A percentile compares a stretch with the other conserved stretches of the same genome.
Conservation (phyloP, 2,329 filamentous ascomycete genomes). For the Gnomoniopsis smithogilvyi region DNA sequence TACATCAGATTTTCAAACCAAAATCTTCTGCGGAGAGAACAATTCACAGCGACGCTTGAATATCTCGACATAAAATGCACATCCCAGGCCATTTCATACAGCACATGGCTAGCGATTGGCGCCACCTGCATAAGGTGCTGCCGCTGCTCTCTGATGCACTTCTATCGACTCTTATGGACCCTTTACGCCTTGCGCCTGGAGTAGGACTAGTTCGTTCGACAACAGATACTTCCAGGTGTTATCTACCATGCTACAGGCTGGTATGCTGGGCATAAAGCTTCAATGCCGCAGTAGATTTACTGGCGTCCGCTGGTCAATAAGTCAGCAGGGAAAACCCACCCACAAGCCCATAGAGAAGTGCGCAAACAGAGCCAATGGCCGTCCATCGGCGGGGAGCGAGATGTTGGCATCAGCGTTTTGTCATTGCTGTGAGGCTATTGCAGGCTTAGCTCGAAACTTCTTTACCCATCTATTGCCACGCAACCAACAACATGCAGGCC, state of each 20-base stretch:
- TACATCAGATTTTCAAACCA: slow-evolving; percentile 12
- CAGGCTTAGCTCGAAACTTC: not conserved
- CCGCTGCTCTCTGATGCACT: slow-evolving; percentile 8
- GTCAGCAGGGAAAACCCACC: not conserved
- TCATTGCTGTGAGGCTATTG: not conserved
- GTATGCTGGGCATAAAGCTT: not conserved
- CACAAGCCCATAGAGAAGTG: not conserved
- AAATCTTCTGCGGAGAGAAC: not conserved
- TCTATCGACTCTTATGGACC: not conserved
- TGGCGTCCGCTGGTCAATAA: not conserved
- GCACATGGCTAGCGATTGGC: not conserved
- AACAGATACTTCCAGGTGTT: not conserved
- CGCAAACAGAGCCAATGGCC: not conserved
- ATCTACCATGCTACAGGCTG: not conserved
- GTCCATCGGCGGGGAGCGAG: not conserved
- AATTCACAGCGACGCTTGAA: not conserved
- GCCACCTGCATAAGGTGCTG: not conserved
- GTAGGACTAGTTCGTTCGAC: not conserved
- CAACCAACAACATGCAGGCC: not conserved
- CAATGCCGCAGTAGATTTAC: not conserved
- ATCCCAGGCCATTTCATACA: not conserved
- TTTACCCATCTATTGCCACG: not conserved
- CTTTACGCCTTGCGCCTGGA: not conserved
- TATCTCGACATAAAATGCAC: slow-evolving; percentile 5
- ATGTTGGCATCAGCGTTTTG: not conserved